Evolutionary conservation across 139 green algal genomes (phyloP).

Genomic region (Parachlorella kessleri): DNA sequence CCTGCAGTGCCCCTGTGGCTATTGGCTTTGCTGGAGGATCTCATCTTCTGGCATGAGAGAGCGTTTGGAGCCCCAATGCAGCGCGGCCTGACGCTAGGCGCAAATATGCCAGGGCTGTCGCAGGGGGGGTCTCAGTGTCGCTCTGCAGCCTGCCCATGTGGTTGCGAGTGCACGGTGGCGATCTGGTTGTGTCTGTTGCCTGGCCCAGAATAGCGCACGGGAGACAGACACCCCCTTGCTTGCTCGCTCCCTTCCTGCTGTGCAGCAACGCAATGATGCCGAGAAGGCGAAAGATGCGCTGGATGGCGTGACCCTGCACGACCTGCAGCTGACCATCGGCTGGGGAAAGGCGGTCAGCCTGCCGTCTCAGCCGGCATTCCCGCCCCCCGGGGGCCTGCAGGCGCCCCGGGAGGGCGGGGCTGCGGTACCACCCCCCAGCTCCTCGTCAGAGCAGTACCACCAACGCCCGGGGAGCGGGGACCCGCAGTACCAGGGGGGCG

Average conservation of each 20-base stretch:
- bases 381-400: conserved; percentile 26
- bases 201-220: too few species aligned
- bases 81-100: too few species aligned
- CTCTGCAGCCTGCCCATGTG: too few species aligned
- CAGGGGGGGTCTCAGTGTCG: too few species aligned
- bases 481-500: conserved; percentile 3
- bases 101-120: too few species aligned
- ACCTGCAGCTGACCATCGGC: conserved; percentile 82
- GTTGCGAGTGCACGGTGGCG: too few species aligned
- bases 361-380: conserved; percentile 78
- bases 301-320: conserved; percentile 79
- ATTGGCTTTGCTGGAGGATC: too few species aligned
- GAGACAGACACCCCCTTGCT: not conserved
- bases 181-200: too few species aligned
- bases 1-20: too few species aligned
- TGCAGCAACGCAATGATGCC: conserved; percentile 72
- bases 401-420: conserved; percentile 12
- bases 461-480: not conserved
- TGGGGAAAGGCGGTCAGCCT: conserved; percentile 93
- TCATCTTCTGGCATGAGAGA: too few species aligned
- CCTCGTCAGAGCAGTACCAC: too few species aligned
- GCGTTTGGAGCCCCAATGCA: too few species aligned
- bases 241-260: not conserved
- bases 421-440: conserved; percentile 19
- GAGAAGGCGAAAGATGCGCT: conserved; percentile 77